Base-by-base conservation (phyloP, 345 rosid genomes). In the Gossypium turneri region DNA sequence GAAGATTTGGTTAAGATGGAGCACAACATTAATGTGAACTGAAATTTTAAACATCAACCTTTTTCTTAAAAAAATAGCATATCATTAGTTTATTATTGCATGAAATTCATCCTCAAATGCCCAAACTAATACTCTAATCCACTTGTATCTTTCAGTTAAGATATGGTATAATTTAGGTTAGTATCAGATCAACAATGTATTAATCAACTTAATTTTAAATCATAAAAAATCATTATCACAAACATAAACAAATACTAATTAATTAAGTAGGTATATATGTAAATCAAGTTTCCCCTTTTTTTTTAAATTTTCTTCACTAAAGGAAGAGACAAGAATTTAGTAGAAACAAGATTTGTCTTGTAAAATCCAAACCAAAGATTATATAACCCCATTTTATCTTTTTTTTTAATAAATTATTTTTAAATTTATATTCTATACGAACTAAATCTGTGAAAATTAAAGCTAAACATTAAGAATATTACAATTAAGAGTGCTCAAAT, bases 291-390 rank as follows among this genome's bases (percentile, higher is more conserved):
- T 3, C 27, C 9, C 43, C 1, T 13, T 4, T 3, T 6, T 52
- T 4, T 13, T 38, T 27, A 29, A 29, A 1, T 61, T 61, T 13
- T 52, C 9, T 16, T 52, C 2, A 52, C 17, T 47, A 74, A n/a
- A 19, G 3, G 48, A 55, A 48, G 52, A 67, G 80, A 78, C 76
- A 73, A 65, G 22, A 57, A 70, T 13, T 71, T 29, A 65, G 67
- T 19, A 63, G 60, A 63, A 63, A 38, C 61, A 67, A 66, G 81
- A 78, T 67, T 17, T 78, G 64, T 57, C 45, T 15, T 48, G 67
- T 16, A 57, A 66, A 73, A 56, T 73, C 67, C 73, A 57, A 73
- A 57, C 72, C 75, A 13, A 60, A 43, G 73, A 63, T 74, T 45
- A 44, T 9, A 43, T 4, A 34, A 45, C 10, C 75, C 47, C 2